These are phyloP conservation scores for Glonium stellatum DNA, from an alignment of 495 filamentous ascomycete genomes.

Conservation along the genomic window DNA sequence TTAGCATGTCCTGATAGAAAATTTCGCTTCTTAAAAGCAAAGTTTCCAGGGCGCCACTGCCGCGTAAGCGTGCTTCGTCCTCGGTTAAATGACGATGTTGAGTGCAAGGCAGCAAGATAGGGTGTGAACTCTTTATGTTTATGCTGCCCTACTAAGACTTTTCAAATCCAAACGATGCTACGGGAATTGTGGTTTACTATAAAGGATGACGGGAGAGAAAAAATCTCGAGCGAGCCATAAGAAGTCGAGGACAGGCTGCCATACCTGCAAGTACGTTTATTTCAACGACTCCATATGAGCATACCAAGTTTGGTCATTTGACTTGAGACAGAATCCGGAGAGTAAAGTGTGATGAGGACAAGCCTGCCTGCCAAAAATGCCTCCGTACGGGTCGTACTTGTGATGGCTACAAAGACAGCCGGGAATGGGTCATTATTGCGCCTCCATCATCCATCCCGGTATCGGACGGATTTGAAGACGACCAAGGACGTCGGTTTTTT, in stretches of 20 bases:
- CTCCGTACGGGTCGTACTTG: conserved; percentile 37
- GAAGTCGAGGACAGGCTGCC: conserved; percentile 19
- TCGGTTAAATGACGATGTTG: too few relatives aligned
- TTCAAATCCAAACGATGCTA: too few relatives aligned
- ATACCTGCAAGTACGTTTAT: conserved; percentile 24
- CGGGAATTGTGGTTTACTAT: background rate
- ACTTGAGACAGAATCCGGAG: conserved; percentile 31
- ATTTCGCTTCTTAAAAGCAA: too few relatives aligned
- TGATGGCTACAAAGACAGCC: conserved; percentile 36
- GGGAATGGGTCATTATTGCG: conserved; percentile 16
- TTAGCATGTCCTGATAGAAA: too few relatives aligned
- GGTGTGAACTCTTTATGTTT: too few relatives aligned
- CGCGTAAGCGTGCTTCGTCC: too few relatives aligned
- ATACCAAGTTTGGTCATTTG: background rate
- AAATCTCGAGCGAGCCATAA: conserved; percentile 15
- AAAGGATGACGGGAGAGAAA: background rate
- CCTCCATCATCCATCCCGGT: conserved; percentile 10
- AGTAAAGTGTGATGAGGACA: conserved; percentile 43
- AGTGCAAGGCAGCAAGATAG: too few relatives aligned
- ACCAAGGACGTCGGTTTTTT: conserved; percentile 19
- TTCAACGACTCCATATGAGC: background rate
- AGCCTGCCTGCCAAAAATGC: conserved; percentile 39
- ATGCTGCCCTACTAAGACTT: too few relatives aligned
- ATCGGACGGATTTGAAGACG: conserved; percentile 22
- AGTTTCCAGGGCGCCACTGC: too few relatives aligned